These are phyloP conservation scores for Globisporangium lucens DNA, from an alignment of 352 stramenopile species.

Conservation along the genomic window DNA sequence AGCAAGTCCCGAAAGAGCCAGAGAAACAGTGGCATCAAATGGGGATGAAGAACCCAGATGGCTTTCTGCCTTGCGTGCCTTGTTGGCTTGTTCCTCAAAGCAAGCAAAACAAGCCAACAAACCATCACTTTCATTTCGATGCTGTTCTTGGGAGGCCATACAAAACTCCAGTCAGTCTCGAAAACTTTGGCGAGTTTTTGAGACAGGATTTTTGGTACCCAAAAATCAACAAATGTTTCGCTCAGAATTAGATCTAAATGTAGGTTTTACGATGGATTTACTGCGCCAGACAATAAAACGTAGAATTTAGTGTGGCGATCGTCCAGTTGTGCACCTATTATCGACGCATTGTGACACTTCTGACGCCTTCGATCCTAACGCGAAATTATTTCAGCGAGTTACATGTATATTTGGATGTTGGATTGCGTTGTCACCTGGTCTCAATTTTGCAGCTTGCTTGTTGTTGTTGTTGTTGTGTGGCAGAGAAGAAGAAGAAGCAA, in stretches of 20 bases:
- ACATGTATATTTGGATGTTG: neutral
- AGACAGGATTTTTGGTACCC: too few relatives aligned
- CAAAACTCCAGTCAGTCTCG: too few relatives aligned
- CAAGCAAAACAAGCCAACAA: too few relatives aligned
- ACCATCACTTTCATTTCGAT: too few relatives aligned
- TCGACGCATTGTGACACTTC: conserved; percentile 7
- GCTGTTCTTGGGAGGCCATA: too few relatives aligned
- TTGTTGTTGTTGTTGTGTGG: neutral
- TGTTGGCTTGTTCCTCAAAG: neutral
- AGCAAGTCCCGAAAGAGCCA: conserved; percentile 7
- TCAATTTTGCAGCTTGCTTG: neutral
- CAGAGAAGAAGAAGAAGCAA: neutral
- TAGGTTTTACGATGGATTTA: too few relatives aligned
- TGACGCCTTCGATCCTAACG: neutral
- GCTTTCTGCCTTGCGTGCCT: conserved; percentile 10
- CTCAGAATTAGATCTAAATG: too few relatives aligned
- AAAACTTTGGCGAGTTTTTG: too few relatives aligned
- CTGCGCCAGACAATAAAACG: neutral
- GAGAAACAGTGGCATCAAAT: conserved; percentile 7
- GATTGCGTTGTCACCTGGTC: neutral
- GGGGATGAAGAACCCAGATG: too few relatives aligned
- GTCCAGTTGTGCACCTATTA: conserved; percentile 3
- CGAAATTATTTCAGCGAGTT: conserved; percentile 3
- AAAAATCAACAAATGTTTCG: too few relatives aligned
- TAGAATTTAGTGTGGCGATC: neutral